Evolutionary conservation across 176 grass and related monocot genomes (phyloP), one percentile per base, ranked within the genome.

Genomic region (Cocos nucifera): DNA sequence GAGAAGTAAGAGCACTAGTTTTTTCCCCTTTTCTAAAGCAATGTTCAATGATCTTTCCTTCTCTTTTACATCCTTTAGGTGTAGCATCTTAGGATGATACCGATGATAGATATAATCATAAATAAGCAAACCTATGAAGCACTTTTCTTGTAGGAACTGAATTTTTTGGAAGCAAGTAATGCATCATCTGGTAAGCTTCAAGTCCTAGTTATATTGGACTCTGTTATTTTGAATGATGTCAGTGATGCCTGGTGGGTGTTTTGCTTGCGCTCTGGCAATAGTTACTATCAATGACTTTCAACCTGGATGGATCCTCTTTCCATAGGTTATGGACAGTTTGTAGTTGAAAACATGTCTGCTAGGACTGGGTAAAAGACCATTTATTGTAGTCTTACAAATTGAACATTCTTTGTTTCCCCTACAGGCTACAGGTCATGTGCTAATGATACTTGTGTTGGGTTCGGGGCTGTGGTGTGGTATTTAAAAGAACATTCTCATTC

Each of bases 391-490:
- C 14, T 55, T 79, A 67, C 39, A 23, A 61, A 69, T 65, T 55
- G 52, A 73, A 49, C 67, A 51, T 22, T 21, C 19, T 48, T 30
- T 39, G 51, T 71, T 67, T 17, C 7, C 7, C 19, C 26, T 24
- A 35, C 8, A 28, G 26, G 26, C 4, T 28, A 28, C 26, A 35
- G 8, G 7, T 10, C 6, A 44, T 21, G 50, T 24, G 49, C n/a
- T 77, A 20, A 64, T 56, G 19, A 69, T 27, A 35, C 15, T 8
- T 17, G 24, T 57, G n/a, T 61, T 67, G 54, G 22, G 35, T 70
- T 75, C 19, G 90, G 90, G 81, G 84, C 69, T 69, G 79, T 88
- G 19, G 93, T 84, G 17, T 23, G 69, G 56, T 98, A 83, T 75
- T 77, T 98, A 65, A 98, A 77, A 63, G 70, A 85, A 54, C 78